These are phyloP conservation scores for Bombardia bombarda DNA, from an alignment of 495 filamentous ascomycete genomes.

Conservation along the genomic window DNA sequence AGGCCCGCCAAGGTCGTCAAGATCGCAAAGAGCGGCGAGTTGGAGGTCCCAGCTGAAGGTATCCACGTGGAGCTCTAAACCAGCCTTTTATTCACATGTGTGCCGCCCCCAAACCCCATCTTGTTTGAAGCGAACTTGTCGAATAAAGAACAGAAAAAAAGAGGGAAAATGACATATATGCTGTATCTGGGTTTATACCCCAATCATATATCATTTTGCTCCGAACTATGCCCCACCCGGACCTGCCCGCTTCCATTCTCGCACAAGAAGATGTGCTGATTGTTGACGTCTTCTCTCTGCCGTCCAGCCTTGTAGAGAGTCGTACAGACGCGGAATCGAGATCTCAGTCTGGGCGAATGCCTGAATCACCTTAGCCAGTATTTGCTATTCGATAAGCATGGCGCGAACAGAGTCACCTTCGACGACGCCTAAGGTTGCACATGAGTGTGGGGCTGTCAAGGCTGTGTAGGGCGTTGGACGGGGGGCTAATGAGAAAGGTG, in stretches of 20 bases:
- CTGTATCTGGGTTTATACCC: not conserved
- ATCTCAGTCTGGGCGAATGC: too few relatives aligned
- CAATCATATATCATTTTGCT: not conserved
- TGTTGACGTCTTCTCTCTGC: constrained; percentile 1
- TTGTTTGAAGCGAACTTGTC: constrained; percentile 3
- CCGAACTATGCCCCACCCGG: not conserved
- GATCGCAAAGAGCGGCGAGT: constrained; percentile 92
- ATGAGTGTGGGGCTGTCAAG: too few relatives aligned
- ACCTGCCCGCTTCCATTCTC: not conserved
- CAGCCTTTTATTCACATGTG: not conserved
- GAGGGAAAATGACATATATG: not conserved
- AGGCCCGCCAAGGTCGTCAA: constrained; percentile 66
- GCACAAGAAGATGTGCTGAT: constrained; percentile 1
- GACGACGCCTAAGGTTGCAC: too few relatives aligned
- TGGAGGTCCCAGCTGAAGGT: constrained; percentile 88
- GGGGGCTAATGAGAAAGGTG: too few relatives aligned
- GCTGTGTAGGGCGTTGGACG: too few relatives aligned
- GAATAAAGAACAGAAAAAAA: not conserved
- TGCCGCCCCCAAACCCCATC: not conserved
- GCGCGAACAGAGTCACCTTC: too few relatives aligned
- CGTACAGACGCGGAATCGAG: too few relatives aligned
- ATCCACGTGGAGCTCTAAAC: constrained; percentile 91
- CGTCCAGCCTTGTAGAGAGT: not conserved
- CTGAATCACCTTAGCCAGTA: too few relatives aligned
- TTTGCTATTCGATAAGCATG: too few relatives aligned